These are phyloP conservation scores for Leucaena leucocephala DNA, from an alignment of 306 rosid genomes.

Conservation along the genomic window DNA sequence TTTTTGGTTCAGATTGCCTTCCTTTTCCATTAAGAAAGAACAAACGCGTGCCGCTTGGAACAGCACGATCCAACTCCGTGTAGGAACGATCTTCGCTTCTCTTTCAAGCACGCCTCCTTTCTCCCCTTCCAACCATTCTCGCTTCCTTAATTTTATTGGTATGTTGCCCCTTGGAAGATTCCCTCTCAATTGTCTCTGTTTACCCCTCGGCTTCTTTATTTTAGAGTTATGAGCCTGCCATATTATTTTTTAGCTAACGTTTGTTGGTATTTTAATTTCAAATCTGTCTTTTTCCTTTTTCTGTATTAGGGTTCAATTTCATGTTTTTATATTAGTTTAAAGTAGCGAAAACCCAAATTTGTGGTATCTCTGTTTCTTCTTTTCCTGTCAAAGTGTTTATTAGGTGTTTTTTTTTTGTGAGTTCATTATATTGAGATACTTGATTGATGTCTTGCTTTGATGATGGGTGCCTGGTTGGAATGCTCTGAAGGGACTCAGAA, in stretches of 20 bases:
- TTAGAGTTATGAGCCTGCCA: conserved; percentile 3
- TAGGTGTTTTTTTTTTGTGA: not conserved
- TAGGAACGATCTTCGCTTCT: conserved; percentile 14
- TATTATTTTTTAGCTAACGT: not conserved
- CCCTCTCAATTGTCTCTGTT: conserved; percentile 7
- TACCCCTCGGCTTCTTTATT: not conserved
- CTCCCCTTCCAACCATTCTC: not conserved
- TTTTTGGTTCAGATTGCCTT: conserved; percentile 2
- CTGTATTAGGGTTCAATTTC: conserved; percentile 21
- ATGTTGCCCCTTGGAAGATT: conserved; percentile 3
- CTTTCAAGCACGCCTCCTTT: conserved; percentile 9
- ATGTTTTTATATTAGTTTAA: conserved; percentile 21
- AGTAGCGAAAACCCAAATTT: not conserved
- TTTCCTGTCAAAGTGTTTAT: conserved; percentile 9
- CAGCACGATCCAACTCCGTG: conserved; percentile 31
- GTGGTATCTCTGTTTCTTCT: conserved; percentile 13
- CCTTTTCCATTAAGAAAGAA: conserved; percentile 1
- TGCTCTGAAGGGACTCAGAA: conserved; percentile 22
- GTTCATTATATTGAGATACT: conserved; percentile 16
- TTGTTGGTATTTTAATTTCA: conserved; percentile 15
- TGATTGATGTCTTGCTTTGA: conserved; percentile 16
- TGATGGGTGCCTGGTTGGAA: conserved; percentile 14
- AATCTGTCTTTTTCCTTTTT: conserved; percentile 2
- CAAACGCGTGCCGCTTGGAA: not conserved
- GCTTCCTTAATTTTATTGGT: not conserved